phyloP scores from a whole-genome alignment of 2,329 filamentous ascomycete genomes.

The Blumeria hordei region DNA sequence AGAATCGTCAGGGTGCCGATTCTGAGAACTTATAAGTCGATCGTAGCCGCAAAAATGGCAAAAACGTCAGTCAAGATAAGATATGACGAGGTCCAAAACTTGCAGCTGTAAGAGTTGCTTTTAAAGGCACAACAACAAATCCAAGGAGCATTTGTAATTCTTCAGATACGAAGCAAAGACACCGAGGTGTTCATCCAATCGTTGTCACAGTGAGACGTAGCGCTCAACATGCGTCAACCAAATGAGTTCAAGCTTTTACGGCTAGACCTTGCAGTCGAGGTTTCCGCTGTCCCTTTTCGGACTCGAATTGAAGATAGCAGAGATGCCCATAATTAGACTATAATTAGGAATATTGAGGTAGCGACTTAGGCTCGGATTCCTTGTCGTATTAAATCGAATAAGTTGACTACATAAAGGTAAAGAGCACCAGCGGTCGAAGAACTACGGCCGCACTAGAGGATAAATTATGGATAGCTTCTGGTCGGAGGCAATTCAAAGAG shows the following conservation, averaged over 20 bases:
- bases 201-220: neutral
- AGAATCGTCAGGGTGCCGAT: too few species aligned
- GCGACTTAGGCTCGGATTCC: neutral
- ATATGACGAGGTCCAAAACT: neutral
- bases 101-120: neutral
- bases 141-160: neutral
- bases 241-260: neutral
- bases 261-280: neutral
- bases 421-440: neutral
- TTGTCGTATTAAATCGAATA: neutral
- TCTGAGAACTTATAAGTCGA: neutral
- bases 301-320: neutral
- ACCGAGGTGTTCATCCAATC: neutral
- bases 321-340: neutral
- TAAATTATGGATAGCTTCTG: neutral
- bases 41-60: neutral
- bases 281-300: neutral
- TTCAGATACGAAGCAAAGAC: neutral
- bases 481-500: neutral
- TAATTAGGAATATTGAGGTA: neutral
- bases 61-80: neutral
- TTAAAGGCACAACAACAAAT: neutral
- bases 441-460: neutral
- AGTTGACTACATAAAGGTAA: neutral
- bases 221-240: neutral